Percentiles rank a stretch among this genome's conserved stretches.
phyloP scores from a whole-genome alignment of 495 filamentous ascomycete genomes.

The Friedmanniomyces simplex region DNA sequence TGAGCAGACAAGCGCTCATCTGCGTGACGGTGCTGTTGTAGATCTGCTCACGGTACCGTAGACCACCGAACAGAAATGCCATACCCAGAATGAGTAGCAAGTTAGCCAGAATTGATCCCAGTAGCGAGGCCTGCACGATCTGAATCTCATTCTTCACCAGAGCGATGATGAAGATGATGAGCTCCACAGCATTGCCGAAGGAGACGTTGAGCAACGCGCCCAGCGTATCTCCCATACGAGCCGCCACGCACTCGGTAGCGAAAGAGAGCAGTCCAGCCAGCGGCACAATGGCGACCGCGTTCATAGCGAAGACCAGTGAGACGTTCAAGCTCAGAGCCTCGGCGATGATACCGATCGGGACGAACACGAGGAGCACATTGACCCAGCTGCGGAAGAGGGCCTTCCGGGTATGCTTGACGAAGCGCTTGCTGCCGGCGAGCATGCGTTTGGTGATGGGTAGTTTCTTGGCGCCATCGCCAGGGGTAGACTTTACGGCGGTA shows the following conservation, averaged over 20 bases:
- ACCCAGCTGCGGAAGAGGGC: constrained; percentile 60
- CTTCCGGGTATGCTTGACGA: constrained; percentile 41
- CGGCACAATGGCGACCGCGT: constrained; percentile 74
- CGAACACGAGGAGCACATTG: constrained; percentile 69
- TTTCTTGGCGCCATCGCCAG: constrained; percentile 32
- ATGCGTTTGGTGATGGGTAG: constrained; percentile 14
- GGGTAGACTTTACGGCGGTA: constrained; percentile 29
- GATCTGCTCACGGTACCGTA: constrained; percentile 82
- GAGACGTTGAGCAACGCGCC: constrained; percentile 78
- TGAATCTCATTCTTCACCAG: constrained; percentile 69
- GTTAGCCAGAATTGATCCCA: constrained; percentile 83
- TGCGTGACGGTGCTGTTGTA: constrained; percentile 93
- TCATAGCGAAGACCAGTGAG: constrained; percentile 61
- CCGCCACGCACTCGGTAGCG: constrained; percentile 74
- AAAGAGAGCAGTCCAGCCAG: constrained; percentile 68
- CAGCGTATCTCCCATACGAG: constrained; percentile 65
- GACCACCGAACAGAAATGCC: constrained; percentile 76
- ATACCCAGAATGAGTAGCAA: constrained; percentile 81
- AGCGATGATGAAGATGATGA: constrained; percentile 77
- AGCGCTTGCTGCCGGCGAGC: constrained; percentile 35
- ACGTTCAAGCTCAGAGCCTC: constrained; percentile 35
- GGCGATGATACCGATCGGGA: constrained; percentile 65
- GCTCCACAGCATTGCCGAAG: constrained; percentile 81
- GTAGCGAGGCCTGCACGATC: constrained; percentile 78
- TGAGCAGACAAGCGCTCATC: constrained; percentile 87